These are phyloP conservation scores for Symbiodinium pilosum DNA, from an alignment of 73 alveolate genomes.

Conservation along the genomic window DNA sequence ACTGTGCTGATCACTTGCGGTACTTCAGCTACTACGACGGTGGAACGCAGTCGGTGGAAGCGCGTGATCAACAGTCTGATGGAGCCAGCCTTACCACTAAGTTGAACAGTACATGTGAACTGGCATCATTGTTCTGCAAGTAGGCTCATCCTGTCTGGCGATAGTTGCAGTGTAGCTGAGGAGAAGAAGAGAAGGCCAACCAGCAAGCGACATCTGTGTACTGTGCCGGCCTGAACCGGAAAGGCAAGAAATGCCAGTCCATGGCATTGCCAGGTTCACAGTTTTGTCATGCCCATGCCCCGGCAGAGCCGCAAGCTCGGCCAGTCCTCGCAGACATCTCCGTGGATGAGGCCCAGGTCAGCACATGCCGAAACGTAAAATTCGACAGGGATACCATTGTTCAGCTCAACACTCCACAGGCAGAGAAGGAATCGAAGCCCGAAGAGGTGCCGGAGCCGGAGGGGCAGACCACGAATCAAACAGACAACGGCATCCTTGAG, in stretches of 20 bases:
- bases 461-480: not conserved
- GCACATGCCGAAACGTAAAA: too few relatives aligned
- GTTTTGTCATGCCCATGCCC: conserved; percentile 44
- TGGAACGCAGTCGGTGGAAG: not conserved
- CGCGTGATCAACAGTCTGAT: not conserved
- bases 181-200: not conserved
- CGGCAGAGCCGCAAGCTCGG: not conserved
- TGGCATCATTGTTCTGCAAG: not conserved
- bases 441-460: not conserved
- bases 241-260: conserved; percentile 37
- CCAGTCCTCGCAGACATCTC: not conserved
- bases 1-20: not conserved
- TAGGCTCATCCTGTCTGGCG: not conserved
- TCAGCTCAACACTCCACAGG: not conserved
- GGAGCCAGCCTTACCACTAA: not conserved
- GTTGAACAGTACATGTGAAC: too few relatives aligned
- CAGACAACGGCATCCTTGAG: not conserved
- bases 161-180: not conserved
- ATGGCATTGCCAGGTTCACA: conserved; percentile 24
- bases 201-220: not conserved
- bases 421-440: not conserved
- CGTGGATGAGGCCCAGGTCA: not conserved
- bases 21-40: not conserved
- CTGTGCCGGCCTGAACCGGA: conserved; percentile 25
- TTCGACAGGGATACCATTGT: too few relatives aligned